These are phyloP conservation scores for Solanum dulcamara DNA, from an alignment of 257 asterid genomes.

Conservation along the genomic window DNA sequence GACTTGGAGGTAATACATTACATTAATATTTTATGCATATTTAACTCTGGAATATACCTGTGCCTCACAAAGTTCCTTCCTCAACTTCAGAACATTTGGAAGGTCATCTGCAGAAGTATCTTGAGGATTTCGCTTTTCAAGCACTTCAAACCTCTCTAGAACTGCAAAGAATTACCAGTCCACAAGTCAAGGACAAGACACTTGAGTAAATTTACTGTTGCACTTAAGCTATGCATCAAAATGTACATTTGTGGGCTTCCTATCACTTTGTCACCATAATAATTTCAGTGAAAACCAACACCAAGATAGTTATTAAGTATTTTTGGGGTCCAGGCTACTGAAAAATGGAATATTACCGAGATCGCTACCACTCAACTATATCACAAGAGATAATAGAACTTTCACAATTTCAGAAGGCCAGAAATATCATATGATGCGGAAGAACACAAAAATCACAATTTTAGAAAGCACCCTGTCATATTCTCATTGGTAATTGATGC, in stretches of 20 bases:
- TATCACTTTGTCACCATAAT: not conserved
- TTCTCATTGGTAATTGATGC: not conserved
- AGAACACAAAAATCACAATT: not conserved
- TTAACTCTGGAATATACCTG: constrained; percentile 36
- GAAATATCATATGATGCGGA: not conserved
- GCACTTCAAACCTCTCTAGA: constrained; percentile 76
- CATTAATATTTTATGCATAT: not conserved
- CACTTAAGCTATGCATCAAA: not conserved
- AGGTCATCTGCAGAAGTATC: constrained; percentile 61
- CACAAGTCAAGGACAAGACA: not conserved
- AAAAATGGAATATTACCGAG: not conserved
- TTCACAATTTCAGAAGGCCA: not conserved
- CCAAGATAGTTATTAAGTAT: not conserved
- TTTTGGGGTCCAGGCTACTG: not conserved
- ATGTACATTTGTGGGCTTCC: not conserved
- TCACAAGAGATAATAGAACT: not conserved
- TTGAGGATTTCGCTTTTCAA: constrained; percentile 50
- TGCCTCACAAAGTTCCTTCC: constrained; percentile 66
- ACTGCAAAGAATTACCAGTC: constrained; percentile 32
- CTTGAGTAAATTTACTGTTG: not conserved
- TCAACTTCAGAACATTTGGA: constrained; percentile 43
- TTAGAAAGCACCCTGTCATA: not conserved
- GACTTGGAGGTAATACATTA: constrained; percentile 3
- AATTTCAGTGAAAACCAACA: not conserved
- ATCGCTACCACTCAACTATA: not conserved